Evolutionary conservation across 805 yeast genomes (phyloP).

Genomic region (Wickerhamomyces silvicola): DNA sequence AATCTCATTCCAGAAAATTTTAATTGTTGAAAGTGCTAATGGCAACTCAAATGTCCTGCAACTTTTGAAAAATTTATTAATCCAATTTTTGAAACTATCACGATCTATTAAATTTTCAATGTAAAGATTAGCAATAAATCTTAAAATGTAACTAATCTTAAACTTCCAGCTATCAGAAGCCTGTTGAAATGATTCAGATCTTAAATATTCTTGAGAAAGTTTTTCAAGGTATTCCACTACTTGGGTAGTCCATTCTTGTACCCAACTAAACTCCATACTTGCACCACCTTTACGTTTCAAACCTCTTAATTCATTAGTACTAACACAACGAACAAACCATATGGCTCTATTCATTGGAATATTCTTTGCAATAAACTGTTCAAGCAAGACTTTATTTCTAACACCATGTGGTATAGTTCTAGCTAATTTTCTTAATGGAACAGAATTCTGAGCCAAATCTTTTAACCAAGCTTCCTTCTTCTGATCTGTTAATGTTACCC

Average conservation of each 20-base stretch:
- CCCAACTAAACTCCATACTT: slow-evolving; percentile 55
- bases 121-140: slow-evolving; percentile 58
- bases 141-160: slow-evolving; percentile 53
- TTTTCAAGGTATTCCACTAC: slow-evolving; percentile 52
- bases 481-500: slow-evolving; percentile 86
- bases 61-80: slow-evolving; percentile 44
- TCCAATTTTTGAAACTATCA: slow-evolving; percentile 55
- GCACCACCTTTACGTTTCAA: slow-evolving; percentile 42
- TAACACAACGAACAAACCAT: slow-evolving; percentile 87
- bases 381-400: slow-evolving; percentile 64
- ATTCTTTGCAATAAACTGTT: slow-evolving; percentile 57
- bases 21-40: slow-evolving; percentile 44
- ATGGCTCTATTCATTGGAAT: slow-evolving; percentile 80
- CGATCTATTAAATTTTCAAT: slow-evolving; percentile 62
- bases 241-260: slow-evolving; percentile 87
- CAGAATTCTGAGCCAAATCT: slow-evolving; percentile 62
- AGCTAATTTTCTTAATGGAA: slow-evolving; percentile 63
- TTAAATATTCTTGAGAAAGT: slow-evolving; percentile 22
- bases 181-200: slow-evolving; percentile 25
- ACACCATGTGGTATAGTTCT: slow-evolving; percentile 89
- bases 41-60: slow-evolving; percentile 38
- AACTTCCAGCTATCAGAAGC: slow-evolving; percentile 42
- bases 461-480: slow-evolving; percentile 81
- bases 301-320: slow-evolving; percentile 67
- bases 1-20: slow-evolving; percentile 68